These are phyloP conservation scores for Lathyrus oleraceus DNA, from an alignment of 306 rosid species.

Conservation along the genomic window DNA sequence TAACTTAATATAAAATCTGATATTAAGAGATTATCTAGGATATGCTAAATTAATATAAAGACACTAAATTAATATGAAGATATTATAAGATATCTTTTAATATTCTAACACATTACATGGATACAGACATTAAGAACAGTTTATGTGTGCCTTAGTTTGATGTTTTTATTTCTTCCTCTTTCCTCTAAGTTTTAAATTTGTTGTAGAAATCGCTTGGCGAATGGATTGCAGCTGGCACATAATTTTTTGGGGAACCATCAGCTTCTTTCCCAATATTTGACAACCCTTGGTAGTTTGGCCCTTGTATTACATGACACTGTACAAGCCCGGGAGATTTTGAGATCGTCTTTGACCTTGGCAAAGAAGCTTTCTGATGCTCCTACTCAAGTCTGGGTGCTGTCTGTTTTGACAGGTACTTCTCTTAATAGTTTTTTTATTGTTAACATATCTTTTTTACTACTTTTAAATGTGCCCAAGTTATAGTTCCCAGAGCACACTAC, in stretches of 20 bases:
- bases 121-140: slow-evolving; percentile 25
- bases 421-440: slow-evolving; percentile 24
- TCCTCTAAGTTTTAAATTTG: slow-evolving; percentile 29
- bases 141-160: slow-evolving; percentile 24
- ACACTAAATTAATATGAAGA: too few relatives aligned
- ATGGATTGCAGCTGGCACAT: slow-evolving; percentile 93
- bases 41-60: too few relatives aligned
- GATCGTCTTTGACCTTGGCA: slow-evolving; percentile 92
- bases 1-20: too few relatives aligned
- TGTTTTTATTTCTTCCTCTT: slow-evolving; percentile 32
- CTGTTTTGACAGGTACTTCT: slow-evolving; percentile 78
- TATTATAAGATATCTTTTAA: too few relatives aligned
- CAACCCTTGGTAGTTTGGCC: slow-evolving; percentile 94
- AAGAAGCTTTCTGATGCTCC: slow-evolving; percentile 95
- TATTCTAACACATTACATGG: not conserved
- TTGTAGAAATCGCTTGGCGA: slow-evolving; percentile 88
- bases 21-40: too few relatives aligned
- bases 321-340: slow-evolving; percentile 96
- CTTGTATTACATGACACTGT: slow-evolving; percentile 77
- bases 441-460: slow-evolving; percentile 3
- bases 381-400: slow-evolving; percentile 93
- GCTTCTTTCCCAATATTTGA: slow-evolving; percentile 90
- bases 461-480: not conserved
- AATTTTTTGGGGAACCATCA: slow-evolving; percentile 92
- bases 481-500: not conserved